Base-by-base conservation (phyloP, 2,329 filamentous ascomycete genomes). In the Aspergillus transmontanensis region DNA sequence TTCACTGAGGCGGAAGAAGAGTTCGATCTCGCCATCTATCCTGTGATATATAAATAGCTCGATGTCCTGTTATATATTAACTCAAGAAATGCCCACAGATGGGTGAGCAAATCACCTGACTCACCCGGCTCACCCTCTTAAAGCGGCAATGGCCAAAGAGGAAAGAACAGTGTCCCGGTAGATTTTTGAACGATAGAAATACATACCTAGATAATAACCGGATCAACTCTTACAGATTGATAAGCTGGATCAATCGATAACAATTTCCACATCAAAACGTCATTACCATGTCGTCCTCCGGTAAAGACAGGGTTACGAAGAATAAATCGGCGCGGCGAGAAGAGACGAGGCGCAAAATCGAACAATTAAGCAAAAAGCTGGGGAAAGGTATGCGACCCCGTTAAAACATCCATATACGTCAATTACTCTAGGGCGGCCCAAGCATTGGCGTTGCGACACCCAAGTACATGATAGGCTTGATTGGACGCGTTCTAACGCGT, bases 271-370 rank as follows among this genome's bases (percentile, higher is more conserved):
- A 26, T 30, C 26, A 51, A n/a, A 48, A 10, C 16, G 43, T 39
- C 23, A 2, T 14, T 34, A 51, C 61, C 43, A 72, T 69, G 67
- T 65, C 68, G 10, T 61, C 66, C 5, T 67, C 67, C 21, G 53
- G 68, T 34, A 68, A 71, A 65, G 66, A 69, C 55, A 65, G 72
- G 60, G 58, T 75, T 12, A 65, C 64, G 9, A 76, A 75, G 57
- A 19, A 34, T 11, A 71, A 66, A 60, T 36, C 59, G 12, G 62
- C 61, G 19, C 51, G 14, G 12, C 65, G 60, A 43, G 61, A 26
- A n/a, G 30, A 28, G 28, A 21, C 45, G 7, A 60, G 45, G 39
- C 32, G 10, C 4, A 32, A 57, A 41, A 53, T 51, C n/a, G 45
- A 45, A 19, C 30, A 43, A 50, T 7, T 59, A 11, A 39, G n/a